Evolutionary conservation across 73 alveolate genomes (phyloP).

Genomic region (Tetrahymena malaccensis): DNA sequence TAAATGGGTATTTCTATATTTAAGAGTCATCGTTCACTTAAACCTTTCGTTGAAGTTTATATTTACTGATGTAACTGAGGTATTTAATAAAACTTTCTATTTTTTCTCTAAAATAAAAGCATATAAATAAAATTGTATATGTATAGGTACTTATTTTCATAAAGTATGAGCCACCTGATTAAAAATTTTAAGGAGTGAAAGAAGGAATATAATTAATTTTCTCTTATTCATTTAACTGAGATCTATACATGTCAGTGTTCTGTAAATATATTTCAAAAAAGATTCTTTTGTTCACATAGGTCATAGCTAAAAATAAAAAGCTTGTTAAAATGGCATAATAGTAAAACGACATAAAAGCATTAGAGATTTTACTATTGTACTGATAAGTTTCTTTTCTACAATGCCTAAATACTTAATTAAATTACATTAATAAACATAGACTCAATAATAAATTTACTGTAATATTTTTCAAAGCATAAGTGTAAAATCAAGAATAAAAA

Average conservation of each 20-base stretch:
- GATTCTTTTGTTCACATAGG: background rate
- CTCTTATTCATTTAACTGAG: background rate
- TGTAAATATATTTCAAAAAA: background rate
- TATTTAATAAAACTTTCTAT: background rate
- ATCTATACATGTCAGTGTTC: background rate
- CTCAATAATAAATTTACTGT: background rate
- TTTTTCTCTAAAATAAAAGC: background rate
- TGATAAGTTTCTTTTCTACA: background rate
- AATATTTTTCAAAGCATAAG: background rate
- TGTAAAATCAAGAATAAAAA: background rate
- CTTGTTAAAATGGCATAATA: background rate
- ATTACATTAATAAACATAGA: background rate
- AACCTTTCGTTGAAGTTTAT: background rate
- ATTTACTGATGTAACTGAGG: background rate
- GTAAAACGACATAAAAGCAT: background rate
- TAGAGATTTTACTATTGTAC: background rate
- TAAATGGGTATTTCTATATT: background rate
- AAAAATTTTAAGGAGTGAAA: background rate
- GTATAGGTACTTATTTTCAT: background rate
- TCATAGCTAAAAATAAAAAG: background rate
- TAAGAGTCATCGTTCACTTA: background rate
- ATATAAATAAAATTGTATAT: background rate
- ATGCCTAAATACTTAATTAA: background rate
- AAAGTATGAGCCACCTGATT: background rate
- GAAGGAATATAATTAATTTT: background rate